Evolutionary conservation across 176 grass and related monocot genomes (phyloP).

Genomic region (Tuctoria greenei): DNA sequence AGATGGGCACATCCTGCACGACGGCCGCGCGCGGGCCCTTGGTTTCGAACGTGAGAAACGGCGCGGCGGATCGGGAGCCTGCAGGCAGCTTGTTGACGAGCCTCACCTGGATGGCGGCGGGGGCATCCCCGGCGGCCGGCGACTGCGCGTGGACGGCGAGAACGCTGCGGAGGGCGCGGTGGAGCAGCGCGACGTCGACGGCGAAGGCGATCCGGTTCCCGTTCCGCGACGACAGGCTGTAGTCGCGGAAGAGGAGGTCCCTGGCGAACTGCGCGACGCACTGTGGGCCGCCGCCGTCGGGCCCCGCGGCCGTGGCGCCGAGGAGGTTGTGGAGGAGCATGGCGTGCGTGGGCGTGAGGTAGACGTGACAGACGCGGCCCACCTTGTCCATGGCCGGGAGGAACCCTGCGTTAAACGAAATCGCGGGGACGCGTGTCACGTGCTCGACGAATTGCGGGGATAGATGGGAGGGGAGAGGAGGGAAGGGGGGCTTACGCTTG

Average conservation of each 20-base stretch:
- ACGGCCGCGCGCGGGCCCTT: conserved; percentile 81
- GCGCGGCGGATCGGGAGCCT: conserved; percentile 50
- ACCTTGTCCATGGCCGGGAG: conserved; percentile 84
- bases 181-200: conserved; percentile 71
- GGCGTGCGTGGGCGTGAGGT: conserved; percentile 67
- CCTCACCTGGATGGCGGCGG: conserved; percentile 76
- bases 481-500: conserved; percentile 71
- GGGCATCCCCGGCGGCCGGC: conserved; percentile 44
- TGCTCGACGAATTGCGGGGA: conserved; percentile 50
- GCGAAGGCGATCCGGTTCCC: conserved; percentile 69
- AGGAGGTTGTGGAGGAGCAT: conserved; percentile 94
- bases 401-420: conserved; percentile 47
- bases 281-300: conserved; percentile 70
- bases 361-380: conserved; percentile 73
- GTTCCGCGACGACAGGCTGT: conserved; percentile 81
- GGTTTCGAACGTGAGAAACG: conserved; percentile 92
- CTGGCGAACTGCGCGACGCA: conserved; percentile 86
- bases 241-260: conserved; percentile 90
- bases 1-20: conserved; percentile 97
- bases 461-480: background rate
- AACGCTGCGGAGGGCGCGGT: conserved; percentile 81
- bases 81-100: conserved; percentile 86
- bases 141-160: conserved; percentile 78
- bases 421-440: conserved; percentile 9
- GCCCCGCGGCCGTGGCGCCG: conserved; percentile 40